Evolutionary conservation across 306 rosid genomes (phyloP).

Genomic region (Castanea sativa): DNA sequence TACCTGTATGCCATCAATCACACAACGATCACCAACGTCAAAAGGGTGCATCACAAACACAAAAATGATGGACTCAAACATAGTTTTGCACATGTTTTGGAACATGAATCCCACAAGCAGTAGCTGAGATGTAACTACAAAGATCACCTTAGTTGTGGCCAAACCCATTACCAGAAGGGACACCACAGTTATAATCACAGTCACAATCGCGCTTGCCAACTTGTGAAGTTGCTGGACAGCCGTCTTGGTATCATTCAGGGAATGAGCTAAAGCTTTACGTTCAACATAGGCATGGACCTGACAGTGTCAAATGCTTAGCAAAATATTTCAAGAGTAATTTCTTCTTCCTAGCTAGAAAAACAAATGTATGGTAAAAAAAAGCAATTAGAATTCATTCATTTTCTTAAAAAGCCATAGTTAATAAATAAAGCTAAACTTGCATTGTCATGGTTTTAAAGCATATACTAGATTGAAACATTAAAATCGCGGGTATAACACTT

Average conservation of each 20-base stretch:
- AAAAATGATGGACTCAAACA: constrained; percentile 51
- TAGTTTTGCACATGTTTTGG: constrained; percentile 55
- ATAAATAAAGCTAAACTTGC: not conserved
- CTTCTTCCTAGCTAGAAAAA: not conserved
- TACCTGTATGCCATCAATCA: constrained; percentile 41
- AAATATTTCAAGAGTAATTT: not conserved
- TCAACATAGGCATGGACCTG: constrained; percentile 48
- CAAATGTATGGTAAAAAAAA: not conserved
- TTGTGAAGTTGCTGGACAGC: constrained; percentile 57
- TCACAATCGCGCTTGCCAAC: constrained; percentile 47
- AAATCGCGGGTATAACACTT: no score
- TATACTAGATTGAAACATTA: not conserved
- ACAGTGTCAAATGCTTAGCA: not conserved
- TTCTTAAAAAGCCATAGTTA: not conserved
- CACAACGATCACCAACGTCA: constrained; percentile 51
- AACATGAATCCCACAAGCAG: constrained; percentile 56
- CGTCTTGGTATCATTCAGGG: constrained; percentile 51
- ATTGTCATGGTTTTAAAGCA: not conserved
- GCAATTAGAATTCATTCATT: not conserved
- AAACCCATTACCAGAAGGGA: constrained; percentile 45
- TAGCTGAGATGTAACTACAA: constrained; percentile 49
- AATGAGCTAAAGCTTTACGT: constrained; percentile 46
- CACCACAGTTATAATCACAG: constrained; percentile 35
- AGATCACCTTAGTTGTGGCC: constrained; percentile 51
- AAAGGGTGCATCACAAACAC: constrained; percentile 61